phyloP scores from a whole-genome alignment of 139 green algal species.

The Nannochloris sp. region DNA sequence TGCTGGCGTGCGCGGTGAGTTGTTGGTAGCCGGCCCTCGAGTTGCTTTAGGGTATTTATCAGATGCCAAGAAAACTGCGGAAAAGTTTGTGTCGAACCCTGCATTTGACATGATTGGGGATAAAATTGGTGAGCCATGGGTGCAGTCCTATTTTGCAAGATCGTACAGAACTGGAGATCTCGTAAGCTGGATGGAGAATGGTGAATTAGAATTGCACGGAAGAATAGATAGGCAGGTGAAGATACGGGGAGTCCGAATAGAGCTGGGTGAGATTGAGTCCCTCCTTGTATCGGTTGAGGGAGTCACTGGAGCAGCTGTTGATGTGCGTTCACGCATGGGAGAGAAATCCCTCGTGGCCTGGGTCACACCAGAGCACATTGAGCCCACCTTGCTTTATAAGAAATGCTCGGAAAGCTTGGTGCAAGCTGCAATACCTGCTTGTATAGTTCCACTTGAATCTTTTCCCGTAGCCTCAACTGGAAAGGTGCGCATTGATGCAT shows the following conservation, averaged over 20 bases:
- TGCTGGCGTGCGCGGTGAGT: slow-evolving; percentile 30
- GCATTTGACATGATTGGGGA: not conserved
- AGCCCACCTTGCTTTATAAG: not conserved
- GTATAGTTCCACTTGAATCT: slow-evolving; percentile 7
- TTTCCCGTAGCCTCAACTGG: slow-evolving; percentile 18
- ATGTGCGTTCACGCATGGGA: not conserved
- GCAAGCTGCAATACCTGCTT: slow-evolving; percentile 11
- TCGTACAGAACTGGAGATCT: slow-evolving; percentile 34
- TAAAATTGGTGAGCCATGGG: not conserved
- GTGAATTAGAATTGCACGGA: slow-evolving; percentile 31
- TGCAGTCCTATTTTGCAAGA: slow-evolving; percentile 2
- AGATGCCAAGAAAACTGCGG: slow-evolving; percentile 21
- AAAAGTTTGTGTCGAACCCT: slow-evolving; percentile 23
- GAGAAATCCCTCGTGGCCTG: slow-evolving; percentile 13
- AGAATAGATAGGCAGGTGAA: slow-evolving; percentile 43
- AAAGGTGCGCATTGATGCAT: slow-evolving; percentile 14
- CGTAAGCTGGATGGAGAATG: slow-evolving; percentile 24
- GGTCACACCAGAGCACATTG: slow-evolving; percentile 1
- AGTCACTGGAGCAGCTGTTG: slow-evolving; percentile 1
- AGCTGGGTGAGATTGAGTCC: slow-evolving; percentile 46
- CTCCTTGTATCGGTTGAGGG: slow-evolving; percentile 5
- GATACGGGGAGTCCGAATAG: slow-evolving; percentile 44
- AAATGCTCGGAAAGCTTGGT: slow-evolving; percentile 5
- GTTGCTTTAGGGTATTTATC: slow-evolving; percentile 26
- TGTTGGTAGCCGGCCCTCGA: slow-evolving; percentile 31